These are phyloP conservation scores for Microthyrium microscopicum DNA, from an alignment of 2,329 filamentous ascomycete species.

Conservation along the genomic window DNA sequence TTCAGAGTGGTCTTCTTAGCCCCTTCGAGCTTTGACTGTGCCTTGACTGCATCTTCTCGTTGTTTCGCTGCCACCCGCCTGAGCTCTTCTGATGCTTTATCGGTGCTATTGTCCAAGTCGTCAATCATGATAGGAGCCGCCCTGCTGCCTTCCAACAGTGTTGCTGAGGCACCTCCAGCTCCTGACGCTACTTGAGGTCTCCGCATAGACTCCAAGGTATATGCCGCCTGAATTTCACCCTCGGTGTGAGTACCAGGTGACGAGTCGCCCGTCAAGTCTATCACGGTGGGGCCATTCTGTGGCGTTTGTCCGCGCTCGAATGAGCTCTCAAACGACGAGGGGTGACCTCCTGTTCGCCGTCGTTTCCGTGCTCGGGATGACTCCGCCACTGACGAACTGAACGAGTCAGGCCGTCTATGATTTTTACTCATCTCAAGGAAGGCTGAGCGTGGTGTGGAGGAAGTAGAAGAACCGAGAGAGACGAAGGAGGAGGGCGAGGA, in stretches of 20 bases:
- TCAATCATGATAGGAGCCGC: conserved; percentile 20
- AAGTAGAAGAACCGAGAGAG: background rate
- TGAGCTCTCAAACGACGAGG: background rate
- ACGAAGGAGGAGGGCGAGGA: background rate
- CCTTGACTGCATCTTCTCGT: conserved; percentile 32
- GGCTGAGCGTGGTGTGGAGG: background rate
- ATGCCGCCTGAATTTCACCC: background rate
- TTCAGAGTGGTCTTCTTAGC: conserved; percentile 24
- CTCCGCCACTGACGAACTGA: too few relatives aligned
- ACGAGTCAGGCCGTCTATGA: background rate
- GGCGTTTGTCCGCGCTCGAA: background rate
- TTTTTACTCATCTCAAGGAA: background rate
- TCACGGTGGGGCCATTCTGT: background rate
- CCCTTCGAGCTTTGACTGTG: conserved; percentile 18
- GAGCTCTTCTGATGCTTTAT: conserved; percentile 13
- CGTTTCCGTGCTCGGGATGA: background rate
- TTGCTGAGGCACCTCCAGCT: background rate
- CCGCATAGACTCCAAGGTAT: background rate
- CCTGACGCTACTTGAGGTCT: background rate
- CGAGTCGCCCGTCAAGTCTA: background rate
- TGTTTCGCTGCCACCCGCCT: conserved; percentile 34
- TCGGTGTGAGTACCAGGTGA: background rate
- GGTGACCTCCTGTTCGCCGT: background rate
- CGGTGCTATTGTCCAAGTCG: conserved; percentile 24
- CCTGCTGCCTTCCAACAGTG: background rate